Evolutionary conservation across 176 grass and related monocot species (phyloP), one percentile per base, ranked within the genome.

Genomic region (Bromus sterilis): DNA sequence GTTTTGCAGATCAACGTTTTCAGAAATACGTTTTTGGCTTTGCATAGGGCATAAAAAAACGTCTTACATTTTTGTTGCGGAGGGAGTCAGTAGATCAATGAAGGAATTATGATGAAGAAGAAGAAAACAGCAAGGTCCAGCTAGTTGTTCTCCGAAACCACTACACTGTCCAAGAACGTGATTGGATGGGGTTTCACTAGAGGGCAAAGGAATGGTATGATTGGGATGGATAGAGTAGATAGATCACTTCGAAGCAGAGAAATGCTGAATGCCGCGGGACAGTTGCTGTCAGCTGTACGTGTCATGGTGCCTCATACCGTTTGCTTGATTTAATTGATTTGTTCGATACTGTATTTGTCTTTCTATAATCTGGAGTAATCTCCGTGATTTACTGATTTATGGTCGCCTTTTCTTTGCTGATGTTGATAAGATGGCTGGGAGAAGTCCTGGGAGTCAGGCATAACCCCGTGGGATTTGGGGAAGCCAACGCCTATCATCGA

Each of bases 381-480:
- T 69, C 9, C 35, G 56, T n/a, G n/a, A n/a, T n/a, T 76, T 30
- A 23, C 78, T 23, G n/a, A 36, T 53, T 88, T n/a, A 29, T 49
- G 55, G 25, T 24, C 16, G 12, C 4, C 77, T 32, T 57, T 69
- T 61, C 11, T 87, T 15, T 25, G 56, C 51, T 25, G 56, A 24
- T 75, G 28, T 13, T 82, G 61, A 70, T 58, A 61, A 98, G 96
- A 83, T 89, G 92, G 77, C 26, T 98, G 96, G 96, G 84, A 91
- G 34, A 93, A 87, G 56, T 77, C 88, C 34, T 98, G 96, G 96
- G 84, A 91, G 44, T 21, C 70, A 78, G 90, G 89, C 59, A 20
- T 98, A 53, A 91, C 72, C 20, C 96, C 96, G 3, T 98, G 96
- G 96, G 92, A 98, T 87, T 70, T 98, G 86, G 88, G 90, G 49